Conservation (phyloP, 2,329 filamentous ascomycete genomes). For the Thelonectria discophora region DNA sequence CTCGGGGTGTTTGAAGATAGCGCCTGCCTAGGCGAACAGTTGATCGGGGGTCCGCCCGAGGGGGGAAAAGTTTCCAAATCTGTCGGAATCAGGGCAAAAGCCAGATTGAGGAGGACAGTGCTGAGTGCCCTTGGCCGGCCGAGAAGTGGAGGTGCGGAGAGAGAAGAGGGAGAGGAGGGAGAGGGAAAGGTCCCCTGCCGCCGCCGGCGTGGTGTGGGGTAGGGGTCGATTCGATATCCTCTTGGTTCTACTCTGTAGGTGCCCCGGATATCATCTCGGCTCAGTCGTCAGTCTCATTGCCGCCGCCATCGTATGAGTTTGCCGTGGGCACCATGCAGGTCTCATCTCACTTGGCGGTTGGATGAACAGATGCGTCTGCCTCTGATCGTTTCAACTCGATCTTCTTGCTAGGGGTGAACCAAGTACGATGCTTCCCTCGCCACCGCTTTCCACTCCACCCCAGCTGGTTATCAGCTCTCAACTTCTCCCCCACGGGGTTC, state of each 20-base stretch:
- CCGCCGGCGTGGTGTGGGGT: conserved; percentile 37
- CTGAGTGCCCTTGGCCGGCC: conserved; percentile 17
- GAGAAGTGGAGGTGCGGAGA: conserved; percentile 41
- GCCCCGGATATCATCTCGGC: conserved; percentile 29
- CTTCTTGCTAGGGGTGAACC: not conserved
- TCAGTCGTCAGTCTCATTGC: conserved; percentile 26
- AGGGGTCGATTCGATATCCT: conserved; percentile 28
- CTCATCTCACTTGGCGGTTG: not conserved
- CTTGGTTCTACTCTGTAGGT: not conserved
- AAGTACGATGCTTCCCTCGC: not conserved
- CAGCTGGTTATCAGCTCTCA: not conserved
- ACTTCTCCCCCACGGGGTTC: conserved; percentile 22
- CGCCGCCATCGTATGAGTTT: conserved; percentile 33
- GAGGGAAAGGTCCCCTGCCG: conserved; percentile 14
- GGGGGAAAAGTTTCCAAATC: conserved; percentile 23
- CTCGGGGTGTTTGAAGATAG: conserved; percentile 4
- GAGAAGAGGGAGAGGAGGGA: conserved; percentile 21
- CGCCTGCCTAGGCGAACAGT: conserved; percentile 7
- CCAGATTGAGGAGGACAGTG: conserved; percentile 18
- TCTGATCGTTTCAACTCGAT: conserved; percentile 5
- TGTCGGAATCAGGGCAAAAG: conserved; percentile 4
- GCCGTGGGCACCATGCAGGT: conserved; percentile 10
- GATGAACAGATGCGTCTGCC: not conserved
- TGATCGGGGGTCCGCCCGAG: not conserved
- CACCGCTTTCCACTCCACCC: not conserved